phyloP scores from a whole-genome alignment of 306 rosid genomes.

The Potentilla sterilis region DNA sequence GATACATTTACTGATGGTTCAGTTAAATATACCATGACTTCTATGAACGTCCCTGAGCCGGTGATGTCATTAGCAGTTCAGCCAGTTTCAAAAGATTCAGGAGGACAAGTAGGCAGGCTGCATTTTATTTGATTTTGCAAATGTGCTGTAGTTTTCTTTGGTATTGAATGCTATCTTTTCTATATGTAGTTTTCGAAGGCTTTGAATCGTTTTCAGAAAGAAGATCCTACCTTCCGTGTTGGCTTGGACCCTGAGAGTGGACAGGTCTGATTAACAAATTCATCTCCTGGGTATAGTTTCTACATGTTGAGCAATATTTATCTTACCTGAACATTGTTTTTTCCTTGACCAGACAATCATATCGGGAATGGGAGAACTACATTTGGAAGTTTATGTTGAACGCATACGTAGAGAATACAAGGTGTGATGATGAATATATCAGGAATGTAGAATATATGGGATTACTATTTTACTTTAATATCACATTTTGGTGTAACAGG shows the following conservation, averaged over 20 bases:
- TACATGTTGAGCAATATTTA: constrained; percentile 11
- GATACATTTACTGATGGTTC: constrained; percentile 97
- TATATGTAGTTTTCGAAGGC: constrained; percentile 86
- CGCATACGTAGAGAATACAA: constrained; percentile 92
- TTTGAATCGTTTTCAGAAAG: constrained; percentile 92
- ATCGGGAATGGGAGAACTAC: constrained; percentile 99
- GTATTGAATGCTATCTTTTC: constrained; percentile 12
- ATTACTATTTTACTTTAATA: constrained; percentile 20
- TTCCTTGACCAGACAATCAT: constrained; percentile 71
- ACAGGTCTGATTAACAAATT: constrained; percentile 55
- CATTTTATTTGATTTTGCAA: constrained; percentile 21
- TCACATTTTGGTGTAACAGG: constrained; percentile 44
- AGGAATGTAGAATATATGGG: too few relatives aligned
- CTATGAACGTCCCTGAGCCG: constrained; percentile 99
- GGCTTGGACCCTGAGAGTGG: constrained; percentile 97
- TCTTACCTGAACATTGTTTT: constrained; percentile 20
- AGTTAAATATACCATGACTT: constrained; percentile 90
- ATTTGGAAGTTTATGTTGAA: constrained; percentile 93
- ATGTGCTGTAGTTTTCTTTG: background rate
- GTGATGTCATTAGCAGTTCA: constrained; percentile 99
- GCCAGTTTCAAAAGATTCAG: constrained; percentile 95
- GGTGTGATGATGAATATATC: too few relatives aligned
- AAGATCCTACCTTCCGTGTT: constrained; percentile 98
- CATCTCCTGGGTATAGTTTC: background rate
- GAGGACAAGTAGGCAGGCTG: constrained; percentile 80